Percentiles rank a stretch among this genome's conserved stretches.
Evolutionary conservation across 2,329 filamentous ascomycete species (phyloP).

Genomic region (Ceratocystis diversiconidia): DNA sequence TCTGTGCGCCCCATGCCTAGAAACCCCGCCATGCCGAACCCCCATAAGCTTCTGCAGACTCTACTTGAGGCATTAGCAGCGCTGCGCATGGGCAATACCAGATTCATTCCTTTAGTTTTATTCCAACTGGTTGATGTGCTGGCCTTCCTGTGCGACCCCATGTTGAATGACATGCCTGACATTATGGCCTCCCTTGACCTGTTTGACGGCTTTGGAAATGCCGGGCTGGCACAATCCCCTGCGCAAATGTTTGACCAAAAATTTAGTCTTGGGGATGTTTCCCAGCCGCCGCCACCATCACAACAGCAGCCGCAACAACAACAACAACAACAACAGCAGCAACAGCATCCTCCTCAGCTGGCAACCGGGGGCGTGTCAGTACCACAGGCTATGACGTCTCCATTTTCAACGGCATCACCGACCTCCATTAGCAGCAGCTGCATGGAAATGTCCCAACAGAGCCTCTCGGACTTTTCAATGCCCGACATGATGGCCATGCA

Average conservation of each 20-base stretch:
- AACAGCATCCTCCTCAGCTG: background rate
- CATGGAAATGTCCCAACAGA: conserved; percentile 15
- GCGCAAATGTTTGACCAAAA: conserved; percentile 23
- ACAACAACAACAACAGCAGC: background rate
- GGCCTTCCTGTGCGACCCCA: conserved; percentile 45
- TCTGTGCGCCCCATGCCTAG: conserved; percentile 46
- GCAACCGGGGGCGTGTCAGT: background rate
- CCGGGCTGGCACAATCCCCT: conserved; percentile 43
- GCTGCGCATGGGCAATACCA: conserved; percentile 60
- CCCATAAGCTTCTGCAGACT: conserved; percentile 59
- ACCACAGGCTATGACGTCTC: conserved; percentile 12
- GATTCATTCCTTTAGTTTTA: conserved; percentile 63
- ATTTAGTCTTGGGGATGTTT: conserved; percentile 12
- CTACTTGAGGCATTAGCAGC: conserved; percentile 53
- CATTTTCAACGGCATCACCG: conserved; percentile 15
- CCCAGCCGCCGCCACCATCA: background rate
- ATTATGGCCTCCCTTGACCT: conserved; percentile 42
- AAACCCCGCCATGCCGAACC: conserved; percentile 42
- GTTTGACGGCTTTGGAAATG: conserved; percentile 51
- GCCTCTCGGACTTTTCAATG: conserved; percentile 12
- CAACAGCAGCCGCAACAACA: background rate
- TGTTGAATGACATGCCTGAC: conserved; percentile 45
- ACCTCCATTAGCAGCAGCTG: conserved; percentile 15
- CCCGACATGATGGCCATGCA: conserved; percentile 15
- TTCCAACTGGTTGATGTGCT: conserved; percentile 61